Evolutionary conservation across 2,329 filamentous ascomycete species (phyloP).

Genomic region (Cladophialophora immunda): DNA sequence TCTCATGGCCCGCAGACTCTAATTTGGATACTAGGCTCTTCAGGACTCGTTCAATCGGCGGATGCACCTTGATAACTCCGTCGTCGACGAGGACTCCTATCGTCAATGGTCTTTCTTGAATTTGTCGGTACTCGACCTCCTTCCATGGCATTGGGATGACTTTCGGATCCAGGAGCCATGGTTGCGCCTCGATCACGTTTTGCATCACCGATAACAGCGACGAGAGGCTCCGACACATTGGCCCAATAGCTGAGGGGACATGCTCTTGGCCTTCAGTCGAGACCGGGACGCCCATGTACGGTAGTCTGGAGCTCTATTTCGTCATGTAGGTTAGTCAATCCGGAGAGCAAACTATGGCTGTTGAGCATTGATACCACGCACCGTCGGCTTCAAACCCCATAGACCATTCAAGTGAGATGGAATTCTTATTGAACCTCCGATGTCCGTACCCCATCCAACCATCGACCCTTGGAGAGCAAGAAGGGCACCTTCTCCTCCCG

Average conservation of each 20-base stretch:
- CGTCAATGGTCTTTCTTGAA: constrained; percentile 52
- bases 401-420: constrained; percentile 59
- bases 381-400: constrained; percentile 62
- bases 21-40: constrained; percentile 45
- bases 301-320: constrained; percentile 65
- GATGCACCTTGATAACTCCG: constrained; percentile 38
- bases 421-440: constrained; percentile 62
- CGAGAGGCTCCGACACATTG: constrained; percentile 62
- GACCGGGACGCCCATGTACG: constrained; percentile 67
- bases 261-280: constrained; percentile 72
- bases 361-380: no score
- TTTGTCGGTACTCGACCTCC: constrained; percentile 54
- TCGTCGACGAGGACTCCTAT: constrained; percentile 39
- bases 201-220: constrained; percentile 57
- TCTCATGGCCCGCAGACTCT: constrained; percentile 60
- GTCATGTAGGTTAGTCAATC: no score
- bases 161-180: constrained; percentile 65
- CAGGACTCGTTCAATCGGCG: constrained; percentile 37
- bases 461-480: constrained; percentile 54
- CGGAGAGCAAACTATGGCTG: no score
- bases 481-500: constrained; percentile 55
- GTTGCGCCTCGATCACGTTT: constrained; percentile 49
- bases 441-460: constrained; percentile 61
- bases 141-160: constrained; percentile 65
- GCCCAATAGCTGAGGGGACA: constrained; percentile 69